Percentiles rank a stretch among this genome's conserved stretches.
Conservation (phyloP, 805 yeast species). For the Isabelozyma rhagii region DNA sequence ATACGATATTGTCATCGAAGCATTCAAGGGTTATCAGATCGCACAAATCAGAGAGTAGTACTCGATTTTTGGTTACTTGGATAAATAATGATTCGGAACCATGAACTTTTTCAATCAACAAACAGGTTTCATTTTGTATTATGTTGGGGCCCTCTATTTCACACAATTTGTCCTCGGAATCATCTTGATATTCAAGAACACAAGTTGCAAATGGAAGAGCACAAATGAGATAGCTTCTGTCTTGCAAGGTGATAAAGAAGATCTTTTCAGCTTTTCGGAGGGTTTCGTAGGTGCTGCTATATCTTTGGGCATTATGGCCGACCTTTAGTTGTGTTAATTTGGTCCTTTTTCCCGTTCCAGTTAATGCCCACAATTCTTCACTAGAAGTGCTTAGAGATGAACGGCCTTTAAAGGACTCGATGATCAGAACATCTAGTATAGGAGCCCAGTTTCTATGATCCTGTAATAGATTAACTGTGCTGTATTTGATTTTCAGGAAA, state of each 20-base stretch:
- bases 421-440: constrained; percentile 35
- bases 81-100: constrained; percentile 10
- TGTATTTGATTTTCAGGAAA: constrained; percentile 13
- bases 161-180: constrained; percentile 17
- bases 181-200: constrained; percentile 27
- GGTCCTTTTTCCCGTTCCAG: constrained; percentile 34
- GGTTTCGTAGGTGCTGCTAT: constrained; percentile 21
- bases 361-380: constrained; percentile 44
- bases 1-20: not conserved
- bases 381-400: constrained; percentile 11
- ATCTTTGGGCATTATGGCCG: constrained; percentile 28
- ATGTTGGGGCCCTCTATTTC: constrained; percentile 21
- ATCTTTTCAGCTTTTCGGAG: constrained; percentile 28
- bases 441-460: constrained; percentile 50
- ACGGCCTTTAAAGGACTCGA: constrained; percentile 22
- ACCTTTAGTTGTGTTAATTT: constrained; percentile 27
- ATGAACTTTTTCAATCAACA: constrained; percentile 9
- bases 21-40: constrained; percentile 2
- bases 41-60: constrained; percentile 19
- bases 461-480: constrained; percentile 18
- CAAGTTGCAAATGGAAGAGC: constrained; percentile 37
- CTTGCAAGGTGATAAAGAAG: constrained; percentile 13
- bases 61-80: constrained; percentile 22
- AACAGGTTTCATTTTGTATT: constrained; percentile 11
- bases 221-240: constrained; percentile 25